Conservation (phyloP, 1,284 basidiomycete genomes). For the Sparassis latifolia region DNA sequence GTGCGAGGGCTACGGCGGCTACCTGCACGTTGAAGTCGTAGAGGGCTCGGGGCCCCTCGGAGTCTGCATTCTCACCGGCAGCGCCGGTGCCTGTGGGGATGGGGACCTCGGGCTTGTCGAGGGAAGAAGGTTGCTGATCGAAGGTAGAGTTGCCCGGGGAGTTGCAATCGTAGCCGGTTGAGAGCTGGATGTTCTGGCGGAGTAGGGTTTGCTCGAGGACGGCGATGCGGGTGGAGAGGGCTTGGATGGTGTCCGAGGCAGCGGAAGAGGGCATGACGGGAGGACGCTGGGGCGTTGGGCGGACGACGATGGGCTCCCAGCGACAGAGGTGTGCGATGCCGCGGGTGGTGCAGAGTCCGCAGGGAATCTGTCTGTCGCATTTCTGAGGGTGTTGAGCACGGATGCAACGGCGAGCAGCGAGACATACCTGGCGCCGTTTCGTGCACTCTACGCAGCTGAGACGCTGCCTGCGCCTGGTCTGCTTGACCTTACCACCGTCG, state of each 20-base stretch:
- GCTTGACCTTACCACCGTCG: constrained; percentile 20
- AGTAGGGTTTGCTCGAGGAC: constrained; percentile 34
- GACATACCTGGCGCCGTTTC: constrained; percentile 42
- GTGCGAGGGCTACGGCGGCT: constrained; percentile 26
- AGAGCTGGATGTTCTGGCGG: constrained; percentile 9
- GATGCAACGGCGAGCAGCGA: neutral
- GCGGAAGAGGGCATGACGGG: constrained; percentile 16
- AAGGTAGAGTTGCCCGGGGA: too few species aligned
- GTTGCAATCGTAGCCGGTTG: too few species aligned
- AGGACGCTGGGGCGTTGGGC: constrained; percentile 42
- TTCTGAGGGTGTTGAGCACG: constrained; percentile 28
- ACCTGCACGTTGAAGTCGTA: constrained; percentile 24
- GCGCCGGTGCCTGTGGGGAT: neutral
- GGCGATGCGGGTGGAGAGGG: constrained; percentile 36
- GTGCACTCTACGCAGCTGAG: constrained; percentile 53
- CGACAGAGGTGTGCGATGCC: constrained; percentile 47
- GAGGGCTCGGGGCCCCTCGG: constrained; percentile 11
- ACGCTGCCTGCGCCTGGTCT: constrained; percentile 25
- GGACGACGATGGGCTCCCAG: constrained; percentile 44
- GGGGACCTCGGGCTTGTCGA: too few species aligned
- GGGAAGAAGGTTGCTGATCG: too few species aligned
- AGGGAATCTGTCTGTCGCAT: constrained; percentile 49
- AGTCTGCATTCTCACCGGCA: neutral
- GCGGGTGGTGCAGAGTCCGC: constrained; percentile 42
- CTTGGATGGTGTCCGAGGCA: constrained; percentile 26